Evolutionary conservation across 129 eudicot genomes (phyloP).

Genomic region (Lactuca saligna): DNA sequence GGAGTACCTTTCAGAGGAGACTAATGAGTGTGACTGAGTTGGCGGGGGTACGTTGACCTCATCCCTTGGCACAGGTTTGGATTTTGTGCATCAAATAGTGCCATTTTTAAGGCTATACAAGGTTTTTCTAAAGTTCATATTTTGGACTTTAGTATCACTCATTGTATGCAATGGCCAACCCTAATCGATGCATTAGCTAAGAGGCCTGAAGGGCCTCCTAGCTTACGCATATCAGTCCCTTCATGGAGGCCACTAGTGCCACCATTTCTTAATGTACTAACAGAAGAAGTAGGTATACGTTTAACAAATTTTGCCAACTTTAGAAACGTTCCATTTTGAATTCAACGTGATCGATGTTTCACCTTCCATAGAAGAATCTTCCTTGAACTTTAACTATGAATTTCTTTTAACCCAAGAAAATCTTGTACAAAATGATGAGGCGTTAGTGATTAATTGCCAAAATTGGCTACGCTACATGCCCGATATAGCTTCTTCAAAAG

Average conservation of each 20-base stretch:
- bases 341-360: slow-evolving; percentile 54
- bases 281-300: slow-evolving; percentile 65
- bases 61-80: slow-evolving; percentile 90
- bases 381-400: slow-evolving; percentile 37
- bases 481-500: slow-evolving; percentile 40
- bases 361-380: slow-evolving; percentile 29
- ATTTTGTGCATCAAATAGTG: slow-evolving; percentile 75
- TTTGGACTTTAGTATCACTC: slow-evolving; percentile 67
- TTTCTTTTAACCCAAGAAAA: slow-evolving; percentile 45
- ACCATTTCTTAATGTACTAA: slow-evolving; percentile 54
- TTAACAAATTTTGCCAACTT: slow-evolving; percentile 67
- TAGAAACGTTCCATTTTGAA: slow-evolving; percentile 70
- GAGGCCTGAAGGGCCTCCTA: slow-evolving; percentile 64
- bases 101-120: slow-evolving; percentile 55
- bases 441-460: slow-evolving; percentile 66
- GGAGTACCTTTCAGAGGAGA: slow-evolving; percentile 33
- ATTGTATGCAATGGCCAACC: slow-evolving; percentile 93
- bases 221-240: slow-evolving; percentile 58
- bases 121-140: slow-evolving; percentile 64
- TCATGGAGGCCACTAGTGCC: slow-evolving; percentile 74
- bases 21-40: slow-evolving; percentile 70
- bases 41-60: slow-evolving; percentile 79
- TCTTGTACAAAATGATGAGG: slow-evolving; percentile 56
- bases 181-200: slow-evolving; percentile 66
- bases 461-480: slow-evolving; percentile 76